Conservation (phyloP, 1,284 basidiomycete species). For the Termitomyces sp. region DNA sequence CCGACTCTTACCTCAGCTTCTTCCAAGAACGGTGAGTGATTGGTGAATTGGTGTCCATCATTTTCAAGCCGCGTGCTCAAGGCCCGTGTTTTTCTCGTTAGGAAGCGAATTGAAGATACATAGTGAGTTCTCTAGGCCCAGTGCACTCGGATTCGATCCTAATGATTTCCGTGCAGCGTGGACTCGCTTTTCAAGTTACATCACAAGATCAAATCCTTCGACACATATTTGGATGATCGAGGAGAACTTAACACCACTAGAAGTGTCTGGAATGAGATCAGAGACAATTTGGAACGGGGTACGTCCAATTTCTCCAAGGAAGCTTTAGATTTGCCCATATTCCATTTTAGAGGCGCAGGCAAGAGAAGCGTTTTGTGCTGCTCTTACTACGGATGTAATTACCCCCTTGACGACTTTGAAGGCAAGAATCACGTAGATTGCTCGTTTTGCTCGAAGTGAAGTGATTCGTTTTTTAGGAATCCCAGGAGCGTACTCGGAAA, state of each 20-base stretch:
- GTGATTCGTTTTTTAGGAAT: slow-evolving; percentile 47
- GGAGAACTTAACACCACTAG: slow-evolving; percentile 58
- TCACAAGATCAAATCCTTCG: slow-evolving; percentile 62
- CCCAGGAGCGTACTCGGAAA: slow-evolving; percentile 82
- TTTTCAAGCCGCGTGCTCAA: slow-evolving; percentile 18
- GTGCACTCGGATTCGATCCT: slow-evolving; percentile 1
- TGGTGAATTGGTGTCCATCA: slow-evolving; percentile 22
- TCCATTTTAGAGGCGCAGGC: slow-evolving; percentile 69
- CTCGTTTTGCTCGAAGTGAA: slow-evolving; percentile 1
- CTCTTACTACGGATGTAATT: slow-evolving; percentile 70
- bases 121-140: slow-evolving; percentile 54
- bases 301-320: slow-evolving; percentile 13
- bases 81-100: slow-evolving; percentile 26
- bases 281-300: slow-evolving; percentile 82
- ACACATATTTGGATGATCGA: slow-evolving; percentile 61
- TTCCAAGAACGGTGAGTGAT: slow-evolving; percentile 75
- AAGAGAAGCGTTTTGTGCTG: slow-evolving; percentile 69
- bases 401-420: slow-evolving; percentile 61
- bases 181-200: slow-evolving; percentile 69
- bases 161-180: slow-evolving; percentile 40
- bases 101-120: slow-evolving; percentile 75
- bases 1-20: slow-evolving; percentile 76
- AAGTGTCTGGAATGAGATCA: slow-evolving; percentile 75
- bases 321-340: background rate
- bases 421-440: slow-evolving; percentile 33